Evolutionary conservation across 768 basidiomycete genomes (phyloP).

Genomic region (Tricholoma bakamatsutake): DNA sequence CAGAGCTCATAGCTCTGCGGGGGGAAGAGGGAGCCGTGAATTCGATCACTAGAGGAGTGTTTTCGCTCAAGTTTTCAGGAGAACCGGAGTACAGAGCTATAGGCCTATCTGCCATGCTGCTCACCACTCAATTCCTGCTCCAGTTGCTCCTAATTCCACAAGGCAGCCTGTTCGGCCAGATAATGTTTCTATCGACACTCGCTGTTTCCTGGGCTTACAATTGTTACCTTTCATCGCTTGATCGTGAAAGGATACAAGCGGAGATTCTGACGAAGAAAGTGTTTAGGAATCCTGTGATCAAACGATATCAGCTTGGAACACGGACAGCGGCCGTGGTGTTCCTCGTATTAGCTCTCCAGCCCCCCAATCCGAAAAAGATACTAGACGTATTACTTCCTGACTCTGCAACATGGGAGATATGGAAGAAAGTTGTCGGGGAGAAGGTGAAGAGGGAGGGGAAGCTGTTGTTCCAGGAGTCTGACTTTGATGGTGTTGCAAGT

Average conservation of each 20-base stretch:
- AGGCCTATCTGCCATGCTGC: constrained; percentile 20
- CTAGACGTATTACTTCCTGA: not conserved
- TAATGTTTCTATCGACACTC: constrained; percentile 25
- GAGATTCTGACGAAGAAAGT: not conserved
- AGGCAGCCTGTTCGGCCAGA: constrained; percentile 24
- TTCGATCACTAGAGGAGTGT: constrained; percentile 20
- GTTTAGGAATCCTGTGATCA: not conserved
- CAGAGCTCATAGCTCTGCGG: constrained; percentile 17
- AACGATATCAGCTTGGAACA: not conserved
- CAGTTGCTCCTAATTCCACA: constrained; percentile 30
- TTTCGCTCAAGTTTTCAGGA: constrained; percentile 14
- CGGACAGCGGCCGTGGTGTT: constrained; percentile 2
- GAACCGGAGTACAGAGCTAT: constrained; percentile 4
- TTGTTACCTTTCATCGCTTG: constrained; percentile 16
- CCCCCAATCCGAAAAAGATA: not conserved
- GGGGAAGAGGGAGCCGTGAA: constrained; percentile 20
- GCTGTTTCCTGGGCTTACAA: constrained; percentile 25
- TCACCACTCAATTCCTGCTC: constrained; percentile 25
- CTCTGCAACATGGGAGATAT: not conserved
- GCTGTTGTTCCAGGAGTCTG: not conserved
- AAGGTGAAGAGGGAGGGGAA: not conserved
- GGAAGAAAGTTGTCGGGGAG: not conserved
- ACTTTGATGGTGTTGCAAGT: not conserved
- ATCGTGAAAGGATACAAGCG: not conserved
- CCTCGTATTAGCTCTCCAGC: not conserved